phyloP scores from a whole-genome alignment of 441 rosid genomes.

The Monsonia emarginata region DNA sequence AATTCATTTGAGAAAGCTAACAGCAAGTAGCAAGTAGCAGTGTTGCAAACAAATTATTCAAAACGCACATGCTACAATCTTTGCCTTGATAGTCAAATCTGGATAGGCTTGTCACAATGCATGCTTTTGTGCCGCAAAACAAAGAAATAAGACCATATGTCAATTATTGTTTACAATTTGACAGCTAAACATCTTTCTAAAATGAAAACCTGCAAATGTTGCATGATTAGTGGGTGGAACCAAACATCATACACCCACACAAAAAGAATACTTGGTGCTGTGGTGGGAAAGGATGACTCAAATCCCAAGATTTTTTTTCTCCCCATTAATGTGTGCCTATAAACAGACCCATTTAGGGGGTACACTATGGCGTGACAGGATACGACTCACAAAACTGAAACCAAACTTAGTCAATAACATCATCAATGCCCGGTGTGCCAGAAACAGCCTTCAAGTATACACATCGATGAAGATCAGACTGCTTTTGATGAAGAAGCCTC shows the following conservation, averaged over 20 bases:
- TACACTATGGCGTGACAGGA: neutral
- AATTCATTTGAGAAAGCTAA: constrained; percentile 27
- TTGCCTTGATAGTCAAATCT: constrained; percentile 29
- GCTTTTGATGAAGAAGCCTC: neutral
- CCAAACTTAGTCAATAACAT: neutral
- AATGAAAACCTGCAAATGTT: neutral
- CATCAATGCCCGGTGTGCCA: neutral
- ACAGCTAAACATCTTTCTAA: neutral
- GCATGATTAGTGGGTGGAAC: neutral
- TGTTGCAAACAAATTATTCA: constrained; percentile 22
- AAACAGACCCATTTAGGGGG: neutral
- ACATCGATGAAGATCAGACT: neutral
- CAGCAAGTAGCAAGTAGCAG: constrained; percentile 23
- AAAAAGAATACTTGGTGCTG: neutral
- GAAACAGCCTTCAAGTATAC: neutral
- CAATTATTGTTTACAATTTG: neutral
- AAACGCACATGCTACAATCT: constrained; percentile 26
- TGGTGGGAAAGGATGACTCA: neutral
- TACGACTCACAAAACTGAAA: neutral
- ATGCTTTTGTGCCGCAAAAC: constrained; percentile 27
- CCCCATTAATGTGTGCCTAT: neutral
- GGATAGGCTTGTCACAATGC: constrained; percentile 25
- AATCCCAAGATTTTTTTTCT: neutral
- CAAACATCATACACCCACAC: neutral
- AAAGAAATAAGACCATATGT: neutral